Percentiles rank a stretch among this genome's conserved stretches.
Conservation (phyloP, 2,329 filamentous ascomycete genomes). For the Stachybotrys echinatus region DNA sequence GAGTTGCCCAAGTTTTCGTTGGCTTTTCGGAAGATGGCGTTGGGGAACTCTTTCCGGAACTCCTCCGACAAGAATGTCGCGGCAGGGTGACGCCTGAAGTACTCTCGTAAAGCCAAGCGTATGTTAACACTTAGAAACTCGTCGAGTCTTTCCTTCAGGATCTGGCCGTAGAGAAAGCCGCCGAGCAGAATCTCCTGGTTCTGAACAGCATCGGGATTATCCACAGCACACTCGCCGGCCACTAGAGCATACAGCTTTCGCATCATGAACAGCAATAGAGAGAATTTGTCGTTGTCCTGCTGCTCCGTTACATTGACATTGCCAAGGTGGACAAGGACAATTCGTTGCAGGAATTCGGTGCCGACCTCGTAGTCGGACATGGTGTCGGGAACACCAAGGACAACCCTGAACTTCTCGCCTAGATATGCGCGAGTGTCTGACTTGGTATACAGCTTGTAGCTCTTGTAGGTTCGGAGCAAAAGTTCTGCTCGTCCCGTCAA, state of each 20-base stretch:
- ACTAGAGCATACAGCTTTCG: slow-evolving; percentile 91
- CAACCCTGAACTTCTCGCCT: slow-evolving; percentile 84
- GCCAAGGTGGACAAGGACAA: slow-evolving; percentile 88
- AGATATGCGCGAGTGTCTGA: slow-evolving; percentile 79
- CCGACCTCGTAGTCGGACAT: slow-evolving; percentile 86
- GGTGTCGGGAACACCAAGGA: slow-evolving; percentile 77
- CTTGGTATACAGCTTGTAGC: slow-evolving; percentile 77
- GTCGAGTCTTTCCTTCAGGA: slow-evolving; percentile 90
- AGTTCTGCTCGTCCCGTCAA: slow-evolving; percentile 92
- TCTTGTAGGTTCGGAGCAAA: slow-evolving; percentile 87
- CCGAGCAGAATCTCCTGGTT: slow-evolving; percentile 94
- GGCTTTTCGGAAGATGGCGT: slow-evolving; percentile 71
- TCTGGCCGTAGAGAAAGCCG: slow-evolving; percentile 90
- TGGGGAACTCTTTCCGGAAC: slow-evolving; percentile 75
- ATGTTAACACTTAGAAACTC: slow-evolving; percentile 67
- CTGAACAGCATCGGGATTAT: slow-evolving; percentile 95
- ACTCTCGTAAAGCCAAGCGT: slow-evolving; percentile 50
- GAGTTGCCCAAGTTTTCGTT: slow-evolving; percentile 85
- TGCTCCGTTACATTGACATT: slow-evolving; percentile 76
- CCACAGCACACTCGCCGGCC: slow-evolving; percentile 84
- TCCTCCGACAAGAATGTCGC: slow-evolving; percentile 71
- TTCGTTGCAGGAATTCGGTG: slow-evolving; percentile 81
- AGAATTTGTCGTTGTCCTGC: slow-evolving; percentile 89
- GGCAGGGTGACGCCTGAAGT: slow-evolving; percentile 49
- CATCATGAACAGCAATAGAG: slow-evolving; percentile 91